Percentiles rank a stretch among this genome's conserved stretches.
These are phyloP conservation scores for Rhexocercosporidium sp. DNA, from an alignment of 2,329 filamentous ascomycete species.

Conservation along the genomic window DNA sequence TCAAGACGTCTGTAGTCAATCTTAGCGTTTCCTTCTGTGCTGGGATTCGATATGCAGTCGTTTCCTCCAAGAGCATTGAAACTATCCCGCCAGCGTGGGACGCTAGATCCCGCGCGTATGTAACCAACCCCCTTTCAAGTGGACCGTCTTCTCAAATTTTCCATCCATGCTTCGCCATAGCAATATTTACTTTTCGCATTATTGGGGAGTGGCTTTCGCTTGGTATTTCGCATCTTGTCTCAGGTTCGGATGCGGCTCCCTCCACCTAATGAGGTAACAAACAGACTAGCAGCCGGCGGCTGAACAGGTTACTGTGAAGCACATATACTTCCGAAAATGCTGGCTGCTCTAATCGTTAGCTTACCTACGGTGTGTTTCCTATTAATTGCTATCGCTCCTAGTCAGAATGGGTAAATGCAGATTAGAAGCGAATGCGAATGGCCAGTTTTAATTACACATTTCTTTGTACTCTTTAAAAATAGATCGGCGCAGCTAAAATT, in stretches of 20 bases:
- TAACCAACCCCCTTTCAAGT: background rate
- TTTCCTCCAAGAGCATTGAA: background rate
- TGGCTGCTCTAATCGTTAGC: background rate
- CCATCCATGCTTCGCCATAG: background rate
- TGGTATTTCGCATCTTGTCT: background rate
- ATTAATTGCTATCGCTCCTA: too few species aligned
- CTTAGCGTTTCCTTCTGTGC: background rate
- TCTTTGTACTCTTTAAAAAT: too few species aligned
- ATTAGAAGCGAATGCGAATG: too few species aligned
- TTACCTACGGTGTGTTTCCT: too few species aligned
- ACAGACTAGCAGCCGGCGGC: background rate
- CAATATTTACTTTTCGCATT: background rate
- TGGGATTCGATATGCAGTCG: background rate
- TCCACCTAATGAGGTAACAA: too few species aligned
- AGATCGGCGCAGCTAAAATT: too few species aligned
- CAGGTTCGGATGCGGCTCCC: background rate
- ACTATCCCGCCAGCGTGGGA: background rate
- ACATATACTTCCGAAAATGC: background rate
- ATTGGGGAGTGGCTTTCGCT: background rate
- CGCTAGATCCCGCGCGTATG: background rate
- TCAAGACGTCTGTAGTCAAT: background rate
- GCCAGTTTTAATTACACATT: too few species aligned
- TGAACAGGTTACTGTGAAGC: background rate
- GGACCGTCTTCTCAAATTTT: background rate
- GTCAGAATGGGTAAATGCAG: too few species aligned